These are phyloP conservation scores for Exophiala lecanii-corni DNA, from an alignment of 2,329 filamentous ascomycete genomes.

Conservation along the genomic window DNA sequence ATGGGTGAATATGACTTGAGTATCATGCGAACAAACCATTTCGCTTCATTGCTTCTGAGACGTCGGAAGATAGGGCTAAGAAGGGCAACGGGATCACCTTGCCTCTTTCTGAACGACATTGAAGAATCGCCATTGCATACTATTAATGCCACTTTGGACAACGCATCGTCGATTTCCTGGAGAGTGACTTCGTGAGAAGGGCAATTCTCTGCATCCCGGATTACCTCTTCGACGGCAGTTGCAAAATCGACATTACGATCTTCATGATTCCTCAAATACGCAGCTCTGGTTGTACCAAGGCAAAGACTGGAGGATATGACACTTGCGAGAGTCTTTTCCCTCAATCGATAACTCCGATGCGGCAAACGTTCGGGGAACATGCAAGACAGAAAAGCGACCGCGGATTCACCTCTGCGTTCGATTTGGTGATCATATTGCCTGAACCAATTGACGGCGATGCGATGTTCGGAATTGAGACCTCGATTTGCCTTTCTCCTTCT, in stretches of 20 bases:
- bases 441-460: conserved; percentile 65
- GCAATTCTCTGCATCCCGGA: conserved; percentile 53
- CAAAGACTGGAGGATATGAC: conserved; percentile 65
- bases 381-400: conserved; percentile 65
- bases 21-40: conserved; percentile 80
- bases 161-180: conserved; percentile 64
- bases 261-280: conserved; percentile 60
- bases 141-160: conserved; percentile 57
- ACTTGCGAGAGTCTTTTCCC: conserved; percentile 56
- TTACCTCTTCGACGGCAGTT: conserved; percentile 62
- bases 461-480: conserved; percentile 34
- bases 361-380: conserved; percentile 70
- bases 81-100: conserved; percentile 22
- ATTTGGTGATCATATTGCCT: conserved; percentile 55
- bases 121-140: not conserved
- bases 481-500: conserved; percentile 32
- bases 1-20: conserved; percentile 72
- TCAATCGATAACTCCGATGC: conserved; percentile 72
- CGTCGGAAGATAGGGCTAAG: conserved; percentile 57
- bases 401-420: conserved; percentile 52
- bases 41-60: conserved; percentile 65
- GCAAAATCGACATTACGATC: conserved; percentile 64
- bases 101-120: not conserved
- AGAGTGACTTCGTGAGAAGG: conserved; percentile 51
- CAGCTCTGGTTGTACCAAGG: conserved; percentile 58